Evolutionary conservation across 2,329 filamentous ascomycete species (phyloP), one percentile per base, ranked within the genome.

Genomic region (Raffaelea ambrosiae): DNA sequence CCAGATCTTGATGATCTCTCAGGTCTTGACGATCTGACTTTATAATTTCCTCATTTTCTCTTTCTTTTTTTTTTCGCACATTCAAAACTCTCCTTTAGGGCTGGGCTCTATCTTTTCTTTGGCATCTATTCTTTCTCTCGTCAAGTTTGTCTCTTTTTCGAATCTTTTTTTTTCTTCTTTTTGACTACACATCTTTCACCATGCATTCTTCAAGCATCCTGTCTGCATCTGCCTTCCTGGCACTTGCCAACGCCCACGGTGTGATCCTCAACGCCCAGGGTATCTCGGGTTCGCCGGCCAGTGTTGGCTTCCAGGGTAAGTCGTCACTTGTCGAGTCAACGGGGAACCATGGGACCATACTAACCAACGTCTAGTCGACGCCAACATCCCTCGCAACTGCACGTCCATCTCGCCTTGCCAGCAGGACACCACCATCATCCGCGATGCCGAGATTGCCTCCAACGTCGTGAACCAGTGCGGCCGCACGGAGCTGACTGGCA

Each of bases 391-490:
- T 4, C 44, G 54, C 7, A 56, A 56, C 51, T 56, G 54, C 53
- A 53, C 53, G 1, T 21, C 35, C 20, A 53, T 53, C 47, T 51
- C 46, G 38, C 54, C 54, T 5, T 56, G 54, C 48, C 54, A 56
- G 57, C 76, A 77, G 53, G 80, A 84, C 51, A 69, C 78, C 8
- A 81, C 77, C 40, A 70, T 82, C 55, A 83, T 84, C 62, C 70
- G 72, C 39, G 74, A 79, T 48, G 70, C 70, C 7, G 69, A 78
- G 66, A 71, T 77, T 54, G 51, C 57, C 3, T 63, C 66, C 49
- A 76, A 76, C 54, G 58, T 72, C 3, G 76, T 77, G 40, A 78
- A 76, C 53, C 67, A 74, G 48, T 83, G 80, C 57, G 80, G 80
- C 43, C 72, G 79, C 51, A 84, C 80, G 9, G 69, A 82, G 59